Percentiles rank a stretch among this genome's conserved stretches.
Evolutionary conservation across 805 yeast genomes (phyloP).

Genomic region (Starmerella asiatica): DNA sequence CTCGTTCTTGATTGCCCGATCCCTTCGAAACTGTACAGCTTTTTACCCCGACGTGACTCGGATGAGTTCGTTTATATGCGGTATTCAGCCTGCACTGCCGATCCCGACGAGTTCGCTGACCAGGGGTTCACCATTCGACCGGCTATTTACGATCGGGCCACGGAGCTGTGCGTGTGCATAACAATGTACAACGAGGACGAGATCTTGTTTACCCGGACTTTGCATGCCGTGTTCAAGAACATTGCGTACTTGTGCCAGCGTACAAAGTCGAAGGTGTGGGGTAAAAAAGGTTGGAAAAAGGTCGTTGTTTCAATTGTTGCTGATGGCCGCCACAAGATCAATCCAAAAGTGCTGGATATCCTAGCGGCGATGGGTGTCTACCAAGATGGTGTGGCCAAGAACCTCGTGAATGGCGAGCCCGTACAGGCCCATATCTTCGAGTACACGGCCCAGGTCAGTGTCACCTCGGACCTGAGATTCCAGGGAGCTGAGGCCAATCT

Average conservation of each 20-base stretch:
- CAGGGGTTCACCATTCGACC: constrained; percentile 80
- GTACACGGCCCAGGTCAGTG: constrained; percentile 87
- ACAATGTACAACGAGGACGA: constrained; percentile 98
- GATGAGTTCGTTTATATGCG: constrained; percentile 95
- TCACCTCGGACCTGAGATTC: constrained; percentile 78
- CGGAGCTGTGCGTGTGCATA: constrained; percentile 80
- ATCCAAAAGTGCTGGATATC: constrained; percentile 71
- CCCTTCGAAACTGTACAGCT: constrained; percentile 74
- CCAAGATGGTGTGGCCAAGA: constrained; percentile 95
- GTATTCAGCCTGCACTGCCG: constrained; percentile 91
- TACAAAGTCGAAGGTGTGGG: constrained; percentile 79
- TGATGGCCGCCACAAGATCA: constrained; percentile 86
- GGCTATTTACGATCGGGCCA: constrained; percentile 62
- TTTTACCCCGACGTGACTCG: constrained; percentile 72
- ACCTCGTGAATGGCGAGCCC: constrained; percentile 77
- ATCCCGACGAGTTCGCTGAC: constrained; percentile 69
- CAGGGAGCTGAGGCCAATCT: constrained; percentile 73
- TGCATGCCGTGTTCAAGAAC: constrained; percentile 89
- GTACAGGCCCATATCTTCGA: constrained; percentile 93
- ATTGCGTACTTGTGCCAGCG: constrained; percentile 77
- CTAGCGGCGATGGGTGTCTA: constrained; percentile 92
- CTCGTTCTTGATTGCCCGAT: constrained; percentile 87
- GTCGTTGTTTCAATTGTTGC: constrained; percentile 82
- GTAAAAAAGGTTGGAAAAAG: constrained; percentile 92
- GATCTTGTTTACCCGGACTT: constrained; percentile 72